Conservation (phyloP, 2,329 filamentous ascomycete genomes). For the Arthroderma sp. region DNA sequence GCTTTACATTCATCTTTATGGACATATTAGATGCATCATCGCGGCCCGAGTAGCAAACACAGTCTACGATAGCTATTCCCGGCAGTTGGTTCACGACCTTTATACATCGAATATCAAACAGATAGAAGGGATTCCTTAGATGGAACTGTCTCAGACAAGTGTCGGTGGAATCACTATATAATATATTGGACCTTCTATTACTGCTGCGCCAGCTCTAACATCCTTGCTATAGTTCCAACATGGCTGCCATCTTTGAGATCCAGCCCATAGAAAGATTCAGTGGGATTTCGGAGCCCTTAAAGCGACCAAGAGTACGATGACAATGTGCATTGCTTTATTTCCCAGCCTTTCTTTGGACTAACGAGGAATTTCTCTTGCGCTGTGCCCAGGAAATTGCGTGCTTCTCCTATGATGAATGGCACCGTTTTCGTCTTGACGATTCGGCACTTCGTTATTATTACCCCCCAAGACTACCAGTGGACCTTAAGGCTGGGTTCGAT, state of each 20-base stretch:
- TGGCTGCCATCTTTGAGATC: constrained; percentile 44
- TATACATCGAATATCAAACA: not conserved
- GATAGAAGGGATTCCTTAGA: not conserved
- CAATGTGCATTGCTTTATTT: not conserved
- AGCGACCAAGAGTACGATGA: constrained; percentile 57
- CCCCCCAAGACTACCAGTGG: constrained; percentile 55
- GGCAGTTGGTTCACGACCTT: not conserved
- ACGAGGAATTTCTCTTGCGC: not conserved
- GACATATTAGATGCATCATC: not conserved
- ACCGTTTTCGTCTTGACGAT: constrained; percentile 61
- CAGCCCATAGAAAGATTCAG: constrained; percentile 59
- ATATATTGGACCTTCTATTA: not conserved
- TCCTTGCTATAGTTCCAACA: not conserved
- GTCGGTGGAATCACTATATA: not conserved
- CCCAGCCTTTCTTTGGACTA: constrained; percentile 5
- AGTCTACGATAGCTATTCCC: not conserved
- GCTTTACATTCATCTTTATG: no score
- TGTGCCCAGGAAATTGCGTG: constrained; percentile 65
- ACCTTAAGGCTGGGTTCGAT: constrained; percentile 71
- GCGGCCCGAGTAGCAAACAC: not conserved
- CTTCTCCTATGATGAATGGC: constrained; percentile 86
- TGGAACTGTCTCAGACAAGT: not conserved
- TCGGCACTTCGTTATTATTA: constrained; percentile 83
- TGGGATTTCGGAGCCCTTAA: constrained; percentile 57
- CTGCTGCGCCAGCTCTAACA: not conserved